Base-by-base conservation (phyloP, 2,329 filamentous ascomycete species). In the Nannizzia gypsea region DNA sequence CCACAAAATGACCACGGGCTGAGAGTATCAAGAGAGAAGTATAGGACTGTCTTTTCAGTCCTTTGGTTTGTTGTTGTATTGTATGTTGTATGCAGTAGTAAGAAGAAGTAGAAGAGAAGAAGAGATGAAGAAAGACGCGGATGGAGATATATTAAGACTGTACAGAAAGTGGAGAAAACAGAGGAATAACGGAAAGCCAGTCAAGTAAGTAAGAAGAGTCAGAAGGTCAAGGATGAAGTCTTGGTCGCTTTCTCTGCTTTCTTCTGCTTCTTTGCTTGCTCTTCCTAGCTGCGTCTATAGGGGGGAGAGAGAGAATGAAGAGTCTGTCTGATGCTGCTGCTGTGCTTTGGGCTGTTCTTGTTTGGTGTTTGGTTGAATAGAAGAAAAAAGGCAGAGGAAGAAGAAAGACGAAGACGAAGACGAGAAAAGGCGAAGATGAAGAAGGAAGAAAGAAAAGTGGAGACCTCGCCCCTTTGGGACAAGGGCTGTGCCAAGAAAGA, bases 1-100 rank as follows among this genome's bases (percentile, higher is more conserved):
- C 62, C 61, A 60, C 58, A 54, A 58, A 48, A 57, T 57, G 31
- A 54, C 59, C 22, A 13, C 17, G 52, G 17, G 20, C 22, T 22
- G 22, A 31, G 22, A 24, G 48, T 11, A 31, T 13, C 48, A 28
- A 52, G 48, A 31, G 1, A 52, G 48, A n/a, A n/a, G n/a, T n/a
- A 17, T 22, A 36, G 44, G 48, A 52, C 24, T 15, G 3, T n/a
- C 22, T 17, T 1, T n/a, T n/a, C 9, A 8, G n/a, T 28, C 17
- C 22, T 26, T 3, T 15, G 4, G 9, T 31, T 22, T 17, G 44
- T 22, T 8, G 13, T 6, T 48, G 44, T 26, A 6, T 17, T 17
- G 17, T 50, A 24, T n/a, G 44, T 48, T 9, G 8, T 4, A 26
- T 22, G 31, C 1, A 20, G 44, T 9, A 13, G 44, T 20, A 26